phyloP scores from a whole-genome alignment of 345 rosid species.

The Boechera divaricarpa region DNA sequence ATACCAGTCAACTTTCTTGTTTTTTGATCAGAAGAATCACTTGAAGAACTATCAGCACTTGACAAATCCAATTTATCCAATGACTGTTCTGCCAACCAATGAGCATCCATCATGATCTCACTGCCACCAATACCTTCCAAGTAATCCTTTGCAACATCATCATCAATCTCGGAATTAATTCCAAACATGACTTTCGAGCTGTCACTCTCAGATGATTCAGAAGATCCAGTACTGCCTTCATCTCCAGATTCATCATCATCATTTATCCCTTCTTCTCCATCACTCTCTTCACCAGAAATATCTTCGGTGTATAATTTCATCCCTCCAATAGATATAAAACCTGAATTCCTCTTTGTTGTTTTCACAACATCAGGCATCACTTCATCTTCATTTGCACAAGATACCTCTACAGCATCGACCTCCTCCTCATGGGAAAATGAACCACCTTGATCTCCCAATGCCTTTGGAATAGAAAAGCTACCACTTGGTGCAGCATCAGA shows the following conservation, averaged over 20 bases:
- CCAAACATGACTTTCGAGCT: slow-evolving; percentile 51
- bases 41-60: slow-evolving; percentile 60
- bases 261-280: slow-evolving; percentile 45
- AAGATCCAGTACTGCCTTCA: slow-evolving; percentile 53
- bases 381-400: slow-evolving; percentile 48
- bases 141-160: slow-evolving; percentile 85
- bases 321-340: slow-evolving; percentile 81
- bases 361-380: slow-evolving; percentile 41
- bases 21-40: slow-evolving; percentile 54
- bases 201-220: slow-evolving; percentile 56
- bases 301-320: slow-evolving; percentile 77
- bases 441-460: slow-evolving; percentile 50
- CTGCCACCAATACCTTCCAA: slow-evolving; percentile 90
- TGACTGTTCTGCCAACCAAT: slow-evolving; percentile 59
- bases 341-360: slow-evolving; percentile 61
- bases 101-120: slow-evolving; percentile 57
- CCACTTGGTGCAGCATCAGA: slow-evolving; percentile 56
- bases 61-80: slow-evolving; percentile 53
- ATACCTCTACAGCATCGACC: slow-evolving; percentile 43
- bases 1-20: slow-evolving; percentile 68
- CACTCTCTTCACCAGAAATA: slow-evolving; percentile 66
- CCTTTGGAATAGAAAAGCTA: slow-evolving; percentile 51
- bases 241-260: slow-evolving; percentile 44
- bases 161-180: slow-evolving; percentile 70
- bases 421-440: slow-evolving; percentile 48